Evolutionary conservation across 1,284 basidiomycete species (phyloP), one percentile per base, ranked within the genome.

Genomic region (Entoloma clypeatum): DNA sequence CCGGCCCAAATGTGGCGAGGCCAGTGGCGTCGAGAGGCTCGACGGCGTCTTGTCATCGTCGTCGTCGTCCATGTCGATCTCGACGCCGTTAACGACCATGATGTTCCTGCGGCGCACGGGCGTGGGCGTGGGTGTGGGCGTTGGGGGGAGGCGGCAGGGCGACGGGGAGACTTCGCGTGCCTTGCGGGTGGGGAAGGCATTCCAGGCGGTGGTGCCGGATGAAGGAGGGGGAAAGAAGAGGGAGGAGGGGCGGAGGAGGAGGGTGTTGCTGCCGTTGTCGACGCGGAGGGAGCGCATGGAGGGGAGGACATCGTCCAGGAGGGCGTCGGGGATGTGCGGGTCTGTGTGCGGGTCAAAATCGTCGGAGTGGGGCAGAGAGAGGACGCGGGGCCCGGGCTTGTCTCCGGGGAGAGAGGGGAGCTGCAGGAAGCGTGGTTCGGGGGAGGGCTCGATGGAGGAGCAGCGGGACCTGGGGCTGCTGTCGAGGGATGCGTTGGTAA

Each of bases 401-500:
- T 31, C 29, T 7, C 28, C 31, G 3, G n/a, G n/a, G n/a, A 41
- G 43, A 19, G 49, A 43, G 17, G 53, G 48, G 6, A 54, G 44
- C 23, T 48, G 47, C 22, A 57, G 45, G 24, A 53, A 54, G 2
- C 53, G 36, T 3, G 57, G 56, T 28, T 65, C 63, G 1, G 63
- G 63, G 3, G 63, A 63, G 1, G 52, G 49, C n/a, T n/a, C n/a
- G n/a, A n/a, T n/a, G 3, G 62, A 63, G 14, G 63, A 64, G 2
- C 65, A 56, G 21, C 60, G 49, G 1, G 65, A 65, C 2, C 52
- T 48, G 4, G 67, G 65, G 26, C 61, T 66, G 48, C 63, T 67
- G 34, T 65, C 61, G 8, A 65, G 43, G 2, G 67, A 68, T 1
- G 65, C 62, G 43, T 65, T 59, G 3, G 67, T 64, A 6, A 68